Base-by-base conservation (phyloP, 345 rosid species). In the Sonneratia caseolaris region DNA sequence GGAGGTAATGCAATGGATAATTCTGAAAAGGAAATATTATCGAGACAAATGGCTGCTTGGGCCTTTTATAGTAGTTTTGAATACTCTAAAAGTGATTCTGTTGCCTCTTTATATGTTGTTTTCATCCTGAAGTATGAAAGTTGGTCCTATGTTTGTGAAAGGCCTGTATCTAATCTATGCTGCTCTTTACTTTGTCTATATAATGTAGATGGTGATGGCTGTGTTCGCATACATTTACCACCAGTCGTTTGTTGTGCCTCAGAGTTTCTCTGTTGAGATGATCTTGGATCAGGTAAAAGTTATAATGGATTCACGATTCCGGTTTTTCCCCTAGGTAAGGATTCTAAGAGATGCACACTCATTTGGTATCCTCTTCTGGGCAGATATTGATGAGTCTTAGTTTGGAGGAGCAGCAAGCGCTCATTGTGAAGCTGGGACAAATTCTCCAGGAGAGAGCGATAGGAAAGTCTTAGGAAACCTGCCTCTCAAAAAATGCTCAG, bases 151-250 rank as follows among this genome's bases (percentile, higher is more conserved):
- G 27, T n/a, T 57, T 57, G 64, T 22, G 12, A 9, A 57, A n/a
- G 32, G 32, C 22, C 16, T 7, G n/a, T n/a, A 37, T 24, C 75
- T 37, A 48, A 47, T 59, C 37, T 45, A 47, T 69, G 16, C 18
- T 48, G 65, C 68, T 55, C n/a, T 13, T 68, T 24, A 45, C 21
- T 73, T 71, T 53, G 72, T 72, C 77, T 65, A 14, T 16, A 55
- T 71, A 40, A 43, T 74, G 77, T 79, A 93, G 98, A 93, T 93
- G 97, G 96, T 91, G 81, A 93, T 93, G 97, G 98, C 98, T 1
- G 98, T 93, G 76, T 93, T 91, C 80, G 96, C 98, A 37, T 93
- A 88, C 77, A 91, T 93, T 76, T 93, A 91, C 76, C 97, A 91
- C 81, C 97, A 91, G 75, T 91, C 97, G 9, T 93, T 93, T 65